Conservation (phyloP, 805 yeast species). For the Tetrapisispora phaffii region DNA sequence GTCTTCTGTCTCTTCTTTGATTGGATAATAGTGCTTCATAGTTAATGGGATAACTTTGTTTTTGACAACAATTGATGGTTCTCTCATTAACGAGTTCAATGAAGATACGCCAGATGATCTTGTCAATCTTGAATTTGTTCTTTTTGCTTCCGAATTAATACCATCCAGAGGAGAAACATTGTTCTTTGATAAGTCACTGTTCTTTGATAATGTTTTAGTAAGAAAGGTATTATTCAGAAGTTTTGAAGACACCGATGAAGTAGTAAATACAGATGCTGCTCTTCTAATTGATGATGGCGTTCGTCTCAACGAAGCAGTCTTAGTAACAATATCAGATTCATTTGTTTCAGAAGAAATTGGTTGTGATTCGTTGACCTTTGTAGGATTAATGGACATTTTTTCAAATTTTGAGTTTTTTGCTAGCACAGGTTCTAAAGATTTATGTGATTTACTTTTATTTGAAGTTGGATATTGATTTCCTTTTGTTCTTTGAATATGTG, state of each 20-base stretch:
- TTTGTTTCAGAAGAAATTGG: not conserved
- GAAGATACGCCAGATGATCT: conserved; percentile 23
- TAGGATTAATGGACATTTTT: not conserved
- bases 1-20: conserved; percentile 11
- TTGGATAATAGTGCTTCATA: conserved; percentile 20
- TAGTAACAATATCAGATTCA: conserved; percentile 1
- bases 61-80: conserved; percentile 29
- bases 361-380: not conserved
- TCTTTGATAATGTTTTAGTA: not conserved
- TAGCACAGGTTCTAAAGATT: conserved; percentile 14
- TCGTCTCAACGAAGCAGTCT: conserved; percentile 22
- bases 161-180: not conserved
- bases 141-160: not conserved
- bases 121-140: conserved; percentile 7
- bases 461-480: conserved; percentile 13
- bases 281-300: conserved; percentile 30
- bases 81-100: conserved; percentile 23
- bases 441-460: conserved; percentile 9
- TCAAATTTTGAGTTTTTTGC: conserved; percentile 1
- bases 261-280: conserved; percentile 28
- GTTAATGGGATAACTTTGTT: conserved; percentile 28
- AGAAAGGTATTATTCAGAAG: not conserved
- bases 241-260: conserved; percentile 6
- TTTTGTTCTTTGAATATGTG: conserved; percentile 24
- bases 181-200: not conserved